A percentile compares a stretch with the other conserved stretches of the same genome.
phyloP scores from a whole-genome alignment of 805 yeast genomes.

The Nakazawaea anatomiae region DNA sequence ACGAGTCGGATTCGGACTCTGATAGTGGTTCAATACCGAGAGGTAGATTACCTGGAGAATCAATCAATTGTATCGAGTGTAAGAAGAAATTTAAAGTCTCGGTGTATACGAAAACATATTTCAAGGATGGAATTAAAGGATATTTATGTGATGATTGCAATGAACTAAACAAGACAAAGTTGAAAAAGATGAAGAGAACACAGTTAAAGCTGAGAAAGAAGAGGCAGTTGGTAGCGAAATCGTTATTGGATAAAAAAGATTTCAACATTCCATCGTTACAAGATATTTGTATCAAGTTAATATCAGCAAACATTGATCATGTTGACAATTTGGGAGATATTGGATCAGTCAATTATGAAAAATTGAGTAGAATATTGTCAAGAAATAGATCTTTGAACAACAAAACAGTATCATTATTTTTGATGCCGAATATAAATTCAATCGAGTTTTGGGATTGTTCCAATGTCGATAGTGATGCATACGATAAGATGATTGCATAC shows the following conservation, averaged over 20 bases:
- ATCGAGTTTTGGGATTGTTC: constrained; percentile 94
- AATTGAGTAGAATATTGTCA: constrained; percentile 70
- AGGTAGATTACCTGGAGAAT: constrained; percentile 35
- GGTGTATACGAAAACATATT: constrained; percentile 52
- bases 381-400: constrained; percentile 77
- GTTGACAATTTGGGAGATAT: constrained; percentile 86
- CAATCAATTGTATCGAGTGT: constrained; percentile 61
- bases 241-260: constrained; percentile 67
- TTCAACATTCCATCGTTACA: constrained; percentile 67
- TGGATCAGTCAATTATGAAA: constrained; percentile 64
- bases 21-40: constrained; percentile 16
- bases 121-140: constrained; percentile 46
- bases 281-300: constrained; percentile 68
- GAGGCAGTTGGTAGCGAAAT: constrained; percentile 77
- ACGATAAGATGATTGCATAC: constrained; percentile 64
- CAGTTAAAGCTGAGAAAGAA: constrained; percentile 64
- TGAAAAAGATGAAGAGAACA: constrained; percentile 37
- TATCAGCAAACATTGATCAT: constrained; percentile 61
- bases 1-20: constrained; percentile 25
- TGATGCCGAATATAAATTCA: constrained; percentile 48
- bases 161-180: constrained; percentile 35
- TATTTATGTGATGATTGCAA: constrained; percentile 64
- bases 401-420: constrained; percentile 65
- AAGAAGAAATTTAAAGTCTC: constrained; percentile 50
- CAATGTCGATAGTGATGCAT: constrained; percentile 57